A percentile compares a stretch with the other conserved stretches of the same genome.
phyloP scores from a whole-genome alignment of 2,329 filamentous ascomycete genomes.

The Macrophomina phaseolina region DNA sequence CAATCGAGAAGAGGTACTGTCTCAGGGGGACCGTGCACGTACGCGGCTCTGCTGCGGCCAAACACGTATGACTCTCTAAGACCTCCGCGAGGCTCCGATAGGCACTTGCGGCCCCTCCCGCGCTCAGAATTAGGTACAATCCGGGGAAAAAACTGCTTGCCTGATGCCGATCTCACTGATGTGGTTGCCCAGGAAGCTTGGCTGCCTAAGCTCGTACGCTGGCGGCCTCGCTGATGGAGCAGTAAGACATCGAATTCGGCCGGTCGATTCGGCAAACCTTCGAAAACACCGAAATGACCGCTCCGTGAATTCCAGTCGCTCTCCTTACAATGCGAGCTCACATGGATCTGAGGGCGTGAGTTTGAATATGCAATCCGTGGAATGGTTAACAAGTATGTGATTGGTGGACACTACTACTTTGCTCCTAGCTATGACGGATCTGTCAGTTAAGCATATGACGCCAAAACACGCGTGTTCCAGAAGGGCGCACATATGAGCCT shows the following conservation, averaged over 20 bases:
- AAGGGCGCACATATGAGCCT: too few relatives aligned
- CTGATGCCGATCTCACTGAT: slow-evolving; percentile 1
- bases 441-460: too few relatives aligned
- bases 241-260: not conserved
- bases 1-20: not conserved
- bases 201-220: not conserved
- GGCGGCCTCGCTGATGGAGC: not conserved
- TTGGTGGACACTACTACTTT: too few relatives aligned
- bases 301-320: not conserved
- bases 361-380: too few relatives aligned
- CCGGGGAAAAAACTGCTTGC: not conserved
- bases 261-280: not conserved
- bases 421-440: too few relatives aligned
- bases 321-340: too few relatives aligned
- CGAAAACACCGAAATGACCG: not conserved
- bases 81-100: not conserved
- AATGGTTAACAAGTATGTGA: too few relatives aligned
- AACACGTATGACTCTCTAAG: not conserved
- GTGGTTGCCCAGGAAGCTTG: not conserved
- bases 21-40: not conserved
- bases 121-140: not conserved
- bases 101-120: not conserved
- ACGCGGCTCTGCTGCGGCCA: too few relatives aligned
- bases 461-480: too few relatives aligned
- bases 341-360: too few relatives aligned